Evolutionary conservation across 2,329 filamentous ascomycete genomes (phyloP).

Genomic region (Endocalyx cinctus): DNA sequence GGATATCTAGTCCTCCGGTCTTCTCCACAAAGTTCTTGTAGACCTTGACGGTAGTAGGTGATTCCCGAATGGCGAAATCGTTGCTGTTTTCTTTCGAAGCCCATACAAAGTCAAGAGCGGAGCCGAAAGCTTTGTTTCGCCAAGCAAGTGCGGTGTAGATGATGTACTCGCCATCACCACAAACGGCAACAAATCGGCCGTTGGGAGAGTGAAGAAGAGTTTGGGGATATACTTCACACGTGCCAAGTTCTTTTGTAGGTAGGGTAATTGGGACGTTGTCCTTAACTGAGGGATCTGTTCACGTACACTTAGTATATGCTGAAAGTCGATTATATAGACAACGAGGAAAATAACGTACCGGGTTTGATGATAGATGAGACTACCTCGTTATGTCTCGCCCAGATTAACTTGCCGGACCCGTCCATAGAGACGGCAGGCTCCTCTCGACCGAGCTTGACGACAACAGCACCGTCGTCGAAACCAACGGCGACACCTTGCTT

Average conservation of each 20-base stretch:
- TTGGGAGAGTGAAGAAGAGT: constrained; percentile 95
- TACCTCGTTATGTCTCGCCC: constrained; percentile 92
- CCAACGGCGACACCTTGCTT: constrained; percentile 93
- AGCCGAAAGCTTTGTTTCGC: constrained; percentile 96
- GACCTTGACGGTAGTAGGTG: constrained; percentile 87
- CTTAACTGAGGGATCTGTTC: constrained; percentile 71
- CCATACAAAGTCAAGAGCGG: constrained; percentile 94
- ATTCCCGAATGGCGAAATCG: constrained; percentile 96
- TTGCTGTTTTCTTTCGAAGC: constrained; percentile 96
- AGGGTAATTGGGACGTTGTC: constrained; percentile 84
- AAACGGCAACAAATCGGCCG: constrained; percentile 73
- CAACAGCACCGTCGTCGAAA: constrained; percentile 96
- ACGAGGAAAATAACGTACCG: no score
- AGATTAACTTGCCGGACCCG: constrained; percentile 89
- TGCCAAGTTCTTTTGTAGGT: constrained; percentile 89
- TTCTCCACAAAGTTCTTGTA: constrained; percentile 98
- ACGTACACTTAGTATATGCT: no score
- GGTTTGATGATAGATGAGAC: constrained; percentile 93
- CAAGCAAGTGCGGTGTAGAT: constrained; percentile 96
- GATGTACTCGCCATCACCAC: constrained; percentile 97
- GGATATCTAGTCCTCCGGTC: constrained; percentile 80
- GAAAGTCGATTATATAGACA: no score
- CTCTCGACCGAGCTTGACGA: constrained; percentile 95
- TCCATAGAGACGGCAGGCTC: constrained; percentile 99
- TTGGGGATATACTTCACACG: constrained; percentile 94